Evolutionary conservation across 2,329 filamentous ascomycete species (phyloP), one percentile per base, ranked within the genome.

Genomic region (Claviceps monticola): DNA sequence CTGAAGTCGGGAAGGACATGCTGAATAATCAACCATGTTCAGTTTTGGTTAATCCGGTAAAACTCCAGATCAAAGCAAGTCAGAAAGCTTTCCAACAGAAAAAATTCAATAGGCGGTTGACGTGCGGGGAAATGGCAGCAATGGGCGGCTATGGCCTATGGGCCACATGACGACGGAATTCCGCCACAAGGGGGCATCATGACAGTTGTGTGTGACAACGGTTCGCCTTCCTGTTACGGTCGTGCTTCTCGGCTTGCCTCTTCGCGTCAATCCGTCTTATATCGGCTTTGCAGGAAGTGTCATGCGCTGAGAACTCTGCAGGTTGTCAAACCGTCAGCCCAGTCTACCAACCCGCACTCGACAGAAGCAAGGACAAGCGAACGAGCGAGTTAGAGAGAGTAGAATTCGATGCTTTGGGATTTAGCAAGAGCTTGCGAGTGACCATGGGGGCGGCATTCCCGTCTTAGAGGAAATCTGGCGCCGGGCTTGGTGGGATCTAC

Each of bases 401-500:
- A 19, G 19, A 19, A 5, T 7, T 26, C 23, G 23, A 26, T 26
- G 23, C 23, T 26, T 88, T 17, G 84, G 85, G 0, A 76, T 96
- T 66, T 82, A 95, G 62, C 73, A 78, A 47, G 73, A 77, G 0
- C 95, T 82, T 63, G 83, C 88, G 0, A 67, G 74, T 0, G 66
- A 74, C 5, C 73, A 88, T 58, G 83, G 84, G 16, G 71, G 75
- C 29, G 79, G 80, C 5, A 79, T 84, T 54, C 73, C 79, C 0
- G 72, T 88, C 1, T 64, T 90, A 3, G 86, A 91, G 62, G 90
- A 96, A 66, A 87, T 84, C 63, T 84, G 88, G 79, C 79, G 88
- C 17, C 76, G 90, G 53, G 96, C 89, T 1, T 96, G 89, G 89
- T 96, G 90, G 90, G 88, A 81, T 55, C 63, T 81, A 4, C 91